phyloP scores from a whole-genome alignment of 2,329 filamentous ascomycete species.

The Penicillium sp. region DNA sequence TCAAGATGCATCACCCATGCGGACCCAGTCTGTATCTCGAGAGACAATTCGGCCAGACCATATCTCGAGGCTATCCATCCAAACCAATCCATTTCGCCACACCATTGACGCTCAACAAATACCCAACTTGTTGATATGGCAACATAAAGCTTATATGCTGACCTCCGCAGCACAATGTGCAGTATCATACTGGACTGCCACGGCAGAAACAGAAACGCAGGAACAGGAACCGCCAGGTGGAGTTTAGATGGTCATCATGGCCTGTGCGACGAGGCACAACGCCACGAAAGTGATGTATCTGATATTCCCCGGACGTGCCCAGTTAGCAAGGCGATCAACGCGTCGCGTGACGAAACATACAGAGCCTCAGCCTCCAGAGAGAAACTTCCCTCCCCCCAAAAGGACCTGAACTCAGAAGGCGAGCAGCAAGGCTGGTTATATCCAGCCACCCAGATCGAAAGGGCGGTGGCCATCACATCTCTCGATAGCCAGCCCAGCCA shows the following conservation, averaged over 20 bases:
- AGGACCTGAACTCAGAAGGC: neutral
- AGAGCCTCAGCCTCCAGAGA: neutral
- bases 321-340: neutral
- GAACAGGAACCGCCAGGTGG: constrained; percentile 9
- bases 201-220: neutral
- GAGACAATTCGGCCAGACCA: neutral
- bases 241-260: constrained; percentile 11
- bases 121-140: constrained; percentile 13
- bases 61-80: neutral
- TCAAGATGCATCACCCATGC: neutral
- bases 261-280: constrained; percentile 15
- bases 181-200: constrained; percentile 10
- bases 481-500: neutral
- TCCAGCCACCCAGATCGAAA: neutral
- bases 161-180: constrained; percentile 7
- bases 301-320: neutral
- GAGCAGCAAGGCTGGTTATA: neutral
- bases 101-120: constrained; percentile 1
- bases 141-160: constrained; percentile 6
- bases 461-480: neutral
- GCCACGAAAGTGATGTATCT: constrained; percentile 17
- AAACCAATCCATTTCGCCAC: neutral
- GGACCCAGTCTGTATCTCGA: neutral
- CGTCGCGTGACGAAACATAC: neutral
- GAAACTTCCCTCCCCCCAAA: neutral